Evolutionary conservation across 139 green algal species (phyloP).

Genomic region (Edaphochlamys debaryana): DNA sequence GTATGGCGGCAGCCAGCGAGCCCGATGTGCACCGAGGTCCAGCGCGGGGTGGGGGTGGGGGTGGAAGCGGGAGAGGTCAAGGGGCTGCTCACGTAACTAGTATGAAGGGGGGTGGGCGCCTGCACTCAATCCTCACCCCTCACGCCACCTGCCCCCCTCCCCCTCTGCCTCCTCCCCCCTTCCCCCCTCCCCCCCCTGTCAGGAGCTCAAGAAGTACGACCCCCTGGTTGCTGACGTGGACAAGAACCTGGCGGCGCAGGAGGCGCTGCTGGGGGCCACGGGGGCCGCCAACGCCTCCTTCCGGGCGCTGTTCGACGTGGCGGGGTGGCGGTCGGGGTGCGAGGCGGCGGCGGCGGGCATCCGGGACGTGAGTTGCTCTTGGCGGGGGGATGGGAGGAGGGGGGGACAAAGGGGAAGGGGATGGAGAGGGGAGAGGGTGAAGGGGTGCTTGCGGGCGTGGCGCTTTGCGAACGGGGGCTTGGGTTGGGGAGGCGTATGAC

Average conservation of each 20-base stretch:
- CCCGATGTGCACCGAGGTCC: no score
- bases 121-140: no score
- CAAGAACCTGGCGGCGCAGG: slow-evolving; percentile 70
- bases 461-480: no score
- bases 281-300: slow-evolving; percentile 53
- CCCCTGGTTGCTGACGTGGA: slow-evolving; percentile 69
- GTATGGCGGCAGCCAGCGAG: no score
- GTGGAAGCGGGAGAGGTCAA: not conserved
- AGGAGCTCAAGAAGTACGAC: slow-evolving; percentile 92
- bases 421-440: not conserved
- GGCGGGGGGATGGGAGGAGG: not conserved
- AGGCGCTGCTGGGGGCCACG: slow-evolving; percentile 68
- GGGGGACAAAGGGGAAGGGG: not conserved
- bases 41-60: no score
- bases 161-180: no score
- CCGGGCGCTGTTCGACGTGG: slow-evolving; percentile 57
- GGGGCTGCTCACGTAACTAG: not conserved
- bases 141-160: no score
- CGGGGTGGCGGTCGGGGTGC: slow-evolving; percentile 71
- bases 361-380: slow-evolving; percentile 15
- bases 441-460: no score
- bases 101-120: no score
- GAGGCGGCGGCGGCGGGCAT: slow-evolving; percentile 62
- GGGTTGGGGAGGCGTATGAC: no score
- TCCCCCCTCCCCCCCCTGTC: not conserved